Evolutionary conservation across 257 asterid species (phyloP), one percentile per base, ranked within the genome.

Genomic region (Solanum paucissectum): DNA sequence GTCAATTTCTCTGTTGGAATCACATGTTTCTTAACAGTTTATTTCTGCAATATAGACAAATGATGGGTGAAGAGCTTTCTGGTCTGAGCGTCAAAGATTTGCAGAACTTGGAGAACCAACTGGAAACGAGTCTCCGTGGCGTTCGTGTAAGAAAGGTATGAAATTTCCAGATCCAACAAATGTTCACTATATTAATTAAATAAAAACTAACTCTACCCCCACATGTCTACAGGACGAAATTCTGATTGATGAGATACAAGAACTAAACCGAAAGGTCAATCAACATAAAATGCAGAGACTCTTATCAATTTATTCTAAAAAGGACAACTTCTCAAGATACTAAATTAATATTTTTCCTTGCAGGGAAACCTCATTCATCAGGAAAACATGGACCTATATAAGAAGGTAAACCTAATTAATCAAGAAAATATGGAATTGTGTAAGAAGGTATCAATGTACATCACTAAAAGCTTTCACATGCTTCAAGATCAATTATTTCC

Each of bases 41-140:
- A 29, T 82, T 46, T 32, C 27, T 49, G 86, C 85, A 82, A 85
- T 32, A 87, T 91, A 95, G 97, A 93, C 92, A 92, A 89, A 89
- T 95, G 92, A 92, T 91, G 94, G 98, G 97, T 14, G 95, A 94
- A 89, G 95, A 93, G 84, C 95, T 95, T 90, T 90, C 93, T 85
- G 93, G 94, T 90, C 88, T 95, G 83, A 89, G 86, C 86, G 91
- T 94, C 66, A 91, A 90, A 86, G 98, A 93, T 87, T 90, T 95
- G 74, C 95, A 92, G 81, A 92, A 87, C 91, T 87, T 95, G 91
- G 98, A 94, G 90, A 94, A 90, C 82, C 94, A 92, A 90, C 93
- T 95, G 89, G 98, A 95, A 87, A 91, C 82, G 87, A 92, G 97
- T 86, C 94, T 94, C 52, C 93, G 92, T 46, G 89, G 92, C 86